Conservation (phyloP, 148 eudicot species). For the Camellia sinensis region DNA sequence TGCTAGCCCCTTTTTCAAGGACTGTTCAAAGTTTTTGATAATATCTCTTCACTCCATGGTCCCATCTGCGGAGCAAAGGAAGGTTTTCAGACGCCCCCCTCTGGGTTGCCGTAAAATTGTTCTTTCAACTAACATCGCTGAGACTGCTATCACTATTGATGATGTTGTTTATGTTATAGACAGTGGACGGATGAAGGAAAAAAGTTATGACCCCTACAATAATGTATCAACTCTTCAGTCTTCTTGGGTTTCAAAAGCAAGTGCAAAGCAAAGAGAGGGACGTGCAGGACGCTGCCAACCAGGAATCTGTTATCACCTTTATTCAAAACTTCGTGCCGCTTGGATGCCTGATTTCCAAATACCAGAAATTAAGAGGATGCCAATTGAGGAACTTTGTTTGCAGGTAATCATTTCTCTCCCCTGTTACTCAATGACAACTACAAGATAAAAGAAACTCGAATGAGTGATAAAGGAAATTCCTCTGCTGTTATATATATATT, state of each 20-base stretch:
- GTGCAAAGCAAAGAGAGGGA: constrained; percentile 98
- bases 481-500: background rate
- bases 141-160: constrained; percentile 86
- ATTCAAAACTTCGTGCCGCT: constrained; percentile 62
- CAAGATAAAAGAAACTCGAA: background rate
- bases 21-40: constrained; percentile 59
- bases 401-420: constrained; percentile 53
- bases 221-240: constrained; percentile 89
- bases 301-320: constrained; percentile 92
- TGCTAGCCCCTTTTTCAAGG: constrained; percentile 45
- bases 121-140: constrained; percentile 93
- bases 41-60: constrained; percentile 88
- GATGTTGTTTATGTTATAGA: constrained; percentile 94
- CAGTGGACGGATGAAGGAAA: constrained; percentile 95
- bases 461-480: background rate
- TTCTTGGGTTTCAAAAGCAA: constrained; percentile 92
- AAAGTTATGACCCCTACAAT: constrained; percentile 84
- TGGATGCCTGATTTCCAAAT: constrained; percentile 82
- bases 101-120: constrained; percentile 84
- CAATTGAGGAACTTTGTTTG: constrained; percentile 91
- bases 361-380: constrained; percentile 86
- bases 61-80: constrained; percentile 78
- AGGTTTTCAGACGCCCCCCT: constrained; percentile 69
- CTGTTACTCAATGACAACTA: background rate
- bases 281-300: constrained; percentile 99